A percentile compares a stretch with the other conserved stretches of the same genome.
Conservation (phyloP, 768 basidiomycete species). For the Tylopilus plumbeoviolaceoides region DNA sequence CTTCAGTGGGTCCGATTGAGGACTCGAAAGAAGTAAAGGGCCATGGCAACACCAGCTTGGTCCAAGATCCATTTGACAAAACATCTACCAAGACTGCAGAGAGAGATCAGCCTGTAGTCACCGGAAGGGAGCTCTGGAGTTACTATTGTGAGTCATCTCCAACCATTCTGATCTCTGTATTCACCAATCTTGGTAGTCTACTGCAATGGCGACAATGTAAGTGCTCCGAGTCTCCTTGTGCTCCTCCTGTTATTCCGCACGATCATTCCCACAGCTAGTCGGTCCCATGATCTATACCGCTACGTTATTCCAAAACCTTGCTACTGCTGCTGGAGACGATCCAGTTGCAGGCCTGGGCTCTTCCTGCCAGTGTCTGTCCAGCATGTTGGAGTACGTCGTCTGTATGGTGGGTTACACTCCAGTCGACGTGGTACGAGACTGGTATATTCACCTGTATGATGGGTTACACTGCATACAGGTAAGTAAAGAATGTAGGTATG, state of each 20-base stretch:
- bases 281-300: conserved; percentile 66
- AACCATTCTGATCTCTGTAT: background rate
- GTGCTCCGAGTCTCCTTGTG: conserved; percentile 8
- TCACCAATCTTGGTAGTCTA: conserved; percentile 49
- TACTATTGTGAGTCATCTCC: conserved; percentile 54
- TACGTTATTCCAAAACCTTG: conserved; percentile 72
- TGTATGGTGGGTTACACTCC: no score
- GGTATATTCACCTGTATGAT: no score
- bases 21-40: conserved; percentile 5
- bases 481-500: no score
- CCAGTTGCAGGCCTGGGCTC: conserved; percentile 66
- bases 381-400: no score
- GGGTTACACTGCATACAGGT: no score
- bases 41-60: background rate
- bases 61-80: conserved; percentile 3
- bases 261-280: conserved; percentile 46
- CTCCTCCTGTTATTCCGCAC: background rate
- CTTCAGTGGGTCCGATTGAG: no score
- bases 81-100: conserved; percentile 28
- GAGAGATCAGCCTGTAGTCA: conserved; percentile 64
- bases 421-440: no score
- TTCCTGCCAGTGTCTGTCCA: no score
- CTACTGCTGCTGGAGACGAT: conserved; percentile 71
- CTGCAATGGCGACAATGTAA: conserved; percentile 76
- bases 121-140: conserved; percentile 71